phyloP scores from a whole-genome alignment of 192 early-diverging fungal genomes.

The Mortierella antarctica region DNA sequence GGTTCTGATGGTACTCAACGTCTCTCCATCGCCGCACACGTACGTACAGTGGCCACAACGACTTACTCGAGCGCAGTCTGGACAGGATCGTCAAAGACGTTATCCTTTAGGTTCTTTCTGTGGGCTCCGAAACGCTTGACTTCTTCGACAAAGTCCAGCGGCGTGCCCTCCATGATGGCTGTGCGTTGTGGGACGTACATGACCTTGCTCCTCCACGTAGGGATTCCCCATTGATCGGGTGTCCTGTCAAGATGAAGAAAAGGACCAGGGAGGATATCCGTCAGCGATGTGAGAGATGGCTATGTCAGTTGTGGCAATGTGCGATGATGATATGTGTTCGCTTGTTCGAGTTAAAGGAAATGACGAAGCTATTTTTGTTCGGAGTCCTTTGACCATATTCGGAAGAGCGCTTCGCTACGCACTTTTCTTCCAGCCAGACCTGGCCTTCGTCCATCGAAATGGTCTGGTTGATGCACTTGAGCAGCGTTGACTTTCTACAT shows the following conservation, averaged over 20 bases:
- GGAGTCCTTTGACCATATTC: neutral
- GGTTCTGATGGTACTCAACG: neutral
- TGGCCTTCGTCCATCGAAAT: slow-evolving; percentile 70
- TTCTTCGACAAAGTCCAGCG: slow-evolving; percentile 72
- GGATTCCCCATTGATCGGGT: slow-evolving; percentile 68
- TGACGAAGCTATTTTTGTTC: slow-evolving; percentile 31
- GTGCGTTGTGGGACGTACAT: slow-evolving; percentile 88
- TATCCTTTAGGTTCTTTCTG: slow-evolving; percentile 19
- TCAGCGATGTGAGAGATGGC: neutral
- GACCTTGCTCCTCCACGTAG: slow-evolving; percentile 79
- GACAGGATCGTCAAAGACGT: slow-evolving; percentile 67
- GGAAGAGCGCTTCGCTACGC: slow-evolving; percentile 8
- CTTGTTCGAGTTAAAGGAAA: slow-evolving; percentile 2
- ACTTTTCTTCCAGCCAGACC: slow-evolving; percentile 62
- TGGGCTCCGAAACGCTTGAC: slow-evolving; percentile 67
- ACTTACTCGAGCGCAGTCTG: slow-evolving; percentile 34
- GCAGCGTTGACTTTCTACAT: slow-evolving; percentile 81
- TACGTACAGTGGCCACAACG: no score
- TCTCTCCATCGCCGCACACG: neutral
- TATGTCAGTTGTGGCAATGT: neutral
- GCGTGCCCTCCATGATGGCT: slow-evolving; percentile 78
- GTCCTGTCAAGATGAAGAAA: slow-evolving; percentile 16
- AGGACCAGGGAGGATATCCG: neutral
- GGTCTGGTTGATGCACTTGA: slow-evolving; percentile 85
- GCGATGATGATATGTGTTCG: neutral